phyloP scores from a whole-genome alignment of 1,284 basidiomycete species.

The Boletus semigastroideus region DNA sequence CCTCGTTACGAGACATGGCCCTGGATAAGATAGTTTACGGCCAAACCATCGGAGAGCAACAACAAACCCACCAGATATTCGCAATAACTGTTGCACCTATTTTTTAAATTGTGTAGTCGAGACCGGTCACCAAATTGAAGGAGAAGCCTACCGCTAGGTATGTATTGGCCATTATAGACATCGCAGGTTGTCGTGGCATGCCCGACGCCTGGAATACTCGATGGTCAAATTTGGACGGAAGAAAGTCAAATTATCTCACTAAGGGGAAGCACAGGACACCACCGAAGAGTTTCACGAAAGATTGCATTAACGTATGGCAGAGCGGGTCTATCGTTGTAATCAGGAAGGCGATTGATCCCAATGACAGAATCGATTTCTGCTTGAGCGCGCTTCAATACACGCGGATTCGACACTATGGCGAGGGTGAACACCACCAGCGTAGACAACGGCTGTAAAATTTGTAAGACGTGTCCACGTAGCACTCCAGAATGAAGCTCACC shows the following conservation, averaged over 20 bases:
- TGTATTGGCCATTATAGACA: constrained; percentile 16
- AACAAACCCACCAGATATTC: constrained; percentile 17
- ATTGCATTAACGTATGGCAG: constrained; percentile 40
- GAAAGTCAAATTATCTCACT: constrained; percentile 1
- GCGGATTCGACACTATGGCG: constrained; percentile 36
- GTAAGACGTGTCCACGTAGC: not conserved
- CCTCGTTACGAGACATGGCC: constrained; percentile 23
- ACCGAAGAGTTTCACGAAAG: constrained; percentile 37
- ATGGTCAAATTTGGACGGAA: too few relatives aligned
- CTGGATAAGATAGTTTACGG: not conserved
- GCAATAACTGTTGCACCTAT: constrained; percentile 14
- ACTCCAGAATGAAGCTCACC: not conserved
- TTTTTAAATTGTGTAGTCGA: not conserved
- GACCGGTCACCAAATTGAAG: not conserved
- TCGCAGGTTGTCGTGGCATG: constrained; percentile 17
- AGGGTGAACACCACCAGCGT: constrained; percentile 28
- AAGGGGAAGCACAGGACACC: constrained; percentile 20
- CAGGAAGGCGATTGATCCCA: constrained; percentile 37
- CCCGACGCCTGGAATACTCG: constrained; percentile 9
- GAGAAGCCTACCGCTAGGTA: constrained; percentile 17
- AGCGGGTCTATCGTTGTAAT: constrained; percentile 35
- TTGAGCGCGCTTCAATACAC: constrained; percentile 34
- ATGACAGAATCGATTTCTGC: constrained; percentile 39
- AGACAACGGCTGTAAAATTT: constrained; percentile 5
- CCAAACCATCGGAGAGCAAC: not conserved